phyloP scores from a whole-genome alignment of 257 asterid species.

The Solanum sparsipilum region DNA sequence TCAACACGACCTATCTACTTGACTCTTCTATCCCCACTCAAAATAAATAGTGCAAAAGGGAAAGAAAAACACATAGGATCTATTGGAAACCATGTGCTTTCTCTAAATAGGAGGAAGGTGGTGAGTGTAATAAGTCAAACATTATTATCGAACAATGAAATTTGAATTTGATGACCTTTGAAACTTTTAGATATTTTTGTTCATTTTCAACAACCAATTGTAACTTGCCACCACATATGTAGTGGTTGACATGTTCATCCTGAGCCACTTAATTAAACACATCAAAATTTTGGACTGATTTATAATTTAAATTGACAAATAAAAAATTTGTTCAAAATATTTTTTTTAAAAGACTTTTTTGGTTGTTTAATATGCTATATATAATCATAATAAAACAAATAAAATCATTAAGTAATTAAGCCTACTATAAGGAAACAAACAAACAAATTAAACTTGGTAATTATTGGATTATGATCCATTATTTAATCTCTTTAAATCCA shows the following conservation, averaged over 20 bases:
- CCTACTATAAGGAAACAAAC: neutral
- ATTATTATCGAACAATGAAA: neutral
- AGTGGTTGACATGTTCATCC: neutral
- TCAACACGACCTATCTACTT: accelerated
- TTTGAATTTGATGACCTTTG: neutral
- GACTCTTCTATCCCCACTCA: accelerated
- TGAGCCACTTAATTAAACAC: neutral
- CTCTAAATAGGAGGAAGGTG: neutral
- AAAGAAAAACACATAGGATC: neutral
- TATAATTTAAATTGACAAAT: no score
- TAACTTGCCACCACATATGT: neutral
- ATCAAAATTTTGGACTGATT: accelerated
- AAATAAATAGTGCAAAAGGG: neutral
- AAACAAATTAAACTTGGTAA: neutral
- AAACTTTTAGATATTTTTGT: neutral
- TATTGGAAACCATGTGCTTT: neutral
- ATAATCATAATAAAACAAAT: neutral
- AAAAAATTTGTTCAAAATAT: no score
- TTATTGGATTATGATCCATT: neutral
- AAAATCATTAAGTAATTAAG: neutral
- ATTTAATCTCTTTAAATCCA: neutral
- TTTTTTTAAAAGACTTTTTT: no score
- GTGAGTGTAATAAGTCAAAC: neutral
- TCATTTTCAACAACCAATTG: neutral
- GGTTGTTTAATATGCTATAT: neutral